A percentile compares a stretch with the other conserved stretches of the same genome.
Evolutionary conservation across 2,329 filamentous ascomycete genomes (phyloP).

Genomic region (Fusarium veterinarium): DNA sequence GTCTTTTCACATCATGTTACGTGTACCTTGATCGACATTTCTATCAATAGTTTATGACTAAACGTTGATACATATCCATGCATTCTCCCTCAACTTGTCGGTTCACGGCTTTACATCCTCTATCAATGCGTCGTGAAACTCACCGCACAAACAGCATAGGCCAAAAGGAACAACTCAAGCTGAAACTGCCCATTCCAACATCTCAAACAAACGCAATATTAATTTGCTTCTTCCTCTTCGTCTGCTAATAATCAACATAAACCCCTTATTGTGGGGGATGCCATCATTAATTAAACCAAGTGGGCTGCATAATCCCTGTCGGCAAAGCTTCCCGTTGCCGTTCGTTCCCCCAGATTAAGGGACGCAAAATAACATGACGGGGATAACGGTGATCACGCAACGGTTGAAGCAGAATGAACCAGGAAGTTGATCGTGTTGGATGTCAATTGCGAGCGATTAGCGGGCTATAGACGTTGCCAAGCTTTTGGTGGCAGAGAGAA

Average conservation of each 20-base stretch:
- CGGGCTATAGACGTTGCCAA: slow-evolving; percentile 21
- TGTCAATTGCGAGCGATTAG: slow-evolving; percentile 11
- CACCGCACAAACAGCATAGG: not conserved
- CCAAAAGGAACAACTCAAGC: not conserved
- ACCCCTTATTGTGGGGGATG: slow-evolving; percentile 38
- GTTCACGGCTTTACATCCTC: not conserved
- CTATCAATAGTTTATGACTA: not conserved
- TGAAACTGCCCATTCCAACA: slow-evolving; percentile 36
- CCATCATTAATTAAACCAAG: slow-evolving; percentile 42
- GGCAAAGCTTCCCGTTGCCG: not conserved
- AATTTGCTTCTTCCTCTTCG: not conserved
- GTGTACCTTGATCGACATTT: slow-evolving; percentile 8
- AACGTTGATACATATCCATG: not conserved
- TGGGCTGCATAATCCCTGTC: slow-evolving; percentile 26
- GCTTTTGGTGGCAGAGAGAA: not conserved
- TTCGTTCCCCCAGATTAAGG: slow-evolving; percentile 28
- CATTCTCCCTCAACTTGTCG: not conserved
- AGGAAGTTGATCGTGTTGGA: slow-evolving; percentile 5
- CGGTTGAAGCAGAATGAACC: slow-evolving; percentile 6
- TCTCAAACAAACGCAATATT: slow-evolving; percentile 24
- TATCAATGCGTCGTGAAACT: not conserved
- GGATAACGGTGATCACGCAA: slow-evolving; percentile 25
- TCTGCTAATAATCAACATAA: not conserved
- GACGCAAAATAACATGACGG: slow-evolving; percentile 6
- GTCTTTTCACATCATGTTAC: slow-evolving; percentile 22